Evolutionary conservation across 306 rosid species (phyloP).

Genomic region (Casuarina equisetifolia): DNA sequence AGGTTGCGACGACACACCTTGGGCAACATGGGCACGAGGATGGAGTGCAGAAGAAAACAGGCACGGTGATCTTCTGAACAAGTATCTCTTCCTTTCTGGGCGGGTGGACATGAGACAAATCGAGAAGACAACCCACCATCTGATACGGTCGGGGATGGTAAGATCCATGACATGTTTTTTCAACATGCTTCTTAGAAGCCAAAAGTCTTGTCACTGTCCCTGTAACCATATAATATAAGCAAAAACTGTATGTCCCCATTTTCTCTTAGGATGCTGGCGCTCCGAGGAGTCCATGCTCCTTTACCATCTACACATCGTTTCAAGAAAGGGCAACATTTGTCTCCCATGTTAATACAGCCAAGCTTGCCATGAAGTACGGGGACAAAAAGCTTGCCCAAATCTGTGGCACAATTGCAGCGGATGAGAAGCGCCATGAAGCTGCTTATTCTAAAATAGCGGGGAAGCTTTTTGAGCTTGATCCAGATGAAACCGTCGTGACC

Average conservation of each 20-base stretch:
- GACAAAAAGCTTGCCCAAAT: constrained; percentile 82
- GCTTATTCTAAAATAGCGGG: constrained; percentile 68
- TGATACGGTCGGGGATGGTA: constrained; percentile 83
- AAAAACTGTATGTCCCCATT: too few species aligned
- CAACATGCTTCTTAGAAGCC: too few species aligned
- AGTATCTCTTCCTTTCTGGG: too few species aligned
- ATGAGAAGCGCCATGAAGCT: constrained; percentile 88
- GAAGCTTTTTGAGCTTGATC: constrained; percentile 24
- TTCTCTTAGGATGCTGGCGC: constrained; percentile 62
- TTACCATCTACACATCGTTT: not conserved
- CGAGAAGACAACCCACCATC: constrained; percentile 57
- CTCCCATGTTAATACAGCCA: too few species aligned
- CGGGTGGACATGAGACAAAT: too few species aligned
- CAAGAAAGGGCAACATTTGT: too few species aligned
- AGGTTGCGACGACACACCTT: too few species aligned
- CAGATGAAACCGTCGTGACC: constrained; percentile 15
- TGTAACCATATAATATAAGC: not conserved
- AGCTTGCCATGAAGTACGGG: constrained; percentile 61
- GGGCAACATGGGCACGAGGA: too few species aligned
- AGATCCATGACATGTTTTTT: constrained; percentile 11
- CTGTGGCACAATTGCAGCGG: constrained; percentile 77
- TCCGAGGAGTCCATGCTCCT: constrained; percentile 75
- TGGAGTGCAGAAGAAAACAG: too few species aligned
- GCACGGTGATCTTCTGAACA: too few species aligned
- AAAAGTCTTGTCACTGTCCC: too few species aligned